Conservation (phyloP, 768 basidiomycete species). For the Tulasnella sp. region DNA sequence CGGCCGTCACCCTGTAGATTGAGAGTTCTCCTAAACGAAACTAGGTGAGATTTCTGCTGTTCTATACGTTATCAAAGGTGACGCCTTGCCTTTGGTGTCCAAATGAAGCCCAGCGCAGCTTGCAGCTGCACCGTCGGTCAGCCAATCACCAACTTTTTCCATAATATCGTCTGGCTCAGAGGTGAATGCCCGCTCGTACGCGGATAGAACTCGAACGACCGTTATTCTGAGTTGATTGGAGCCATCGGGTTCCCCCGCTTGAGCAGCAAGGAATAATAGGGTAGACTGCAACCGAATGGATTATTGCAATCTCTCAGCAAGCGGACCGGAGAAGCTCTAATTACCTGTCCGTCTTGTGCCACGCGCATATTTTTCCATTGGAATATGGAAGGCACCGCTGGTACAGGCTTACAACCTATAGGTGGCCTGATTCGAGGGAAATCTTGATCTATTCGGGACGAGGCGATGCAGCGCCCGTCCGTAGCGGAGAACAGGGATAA, state of each 20-base stretch:
- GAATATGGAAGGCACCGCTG: constrained; percentile 28
- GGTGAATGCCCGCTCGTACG: constrained; percentile 8
- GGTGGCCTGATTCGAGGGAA: constrained; percentile 27
- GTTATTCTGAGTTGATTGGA: constrained; percentile 21
- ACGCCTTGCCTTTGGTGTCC: constrained; percentile 29
- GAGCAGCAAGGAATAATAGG: constrained; percentile 22
- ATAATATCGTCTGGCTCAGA: constrained; percentile 31
- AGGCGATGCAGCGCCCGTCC: constrained; percentile 43
- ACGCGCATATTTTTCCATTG: constrained; percentile 33
- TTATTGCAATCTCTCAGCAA: neutral
- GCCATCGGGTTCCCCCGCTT: constrained; percentile 16
- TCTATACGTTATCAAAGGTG: neutral
- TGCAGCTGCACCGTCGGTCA: constrained; percentile 40
- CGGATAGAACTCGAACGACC: constrained; percentile 21
- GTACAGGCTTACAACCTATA: constrained; percentile 25
- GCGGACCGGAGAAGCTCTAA: neutral
- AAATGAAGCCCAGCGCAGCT: constrained; percentile 41
- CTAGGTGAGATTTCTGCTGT: neutral
- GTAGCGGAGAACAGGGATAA: constrained; percentile 34
- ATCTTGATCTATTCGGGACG: constrained; percentile 30
- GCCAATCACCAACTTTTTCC: constrained; percentile 48
- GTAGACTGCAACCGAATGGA: constrained; percentile 16
- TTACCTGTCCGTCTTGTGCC: constrained; percentile 28
- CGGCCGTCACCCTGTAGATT: constrained; percentile 5
- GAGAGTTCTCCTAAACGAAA: constrained; percentile 3